A percentile compares a stretch with the other conserved stretches of the same genome.
Evolutionary conservation across 306 rosid genomes (phyloP).

Genomic region (Dalbergia cultrata): DNA sequence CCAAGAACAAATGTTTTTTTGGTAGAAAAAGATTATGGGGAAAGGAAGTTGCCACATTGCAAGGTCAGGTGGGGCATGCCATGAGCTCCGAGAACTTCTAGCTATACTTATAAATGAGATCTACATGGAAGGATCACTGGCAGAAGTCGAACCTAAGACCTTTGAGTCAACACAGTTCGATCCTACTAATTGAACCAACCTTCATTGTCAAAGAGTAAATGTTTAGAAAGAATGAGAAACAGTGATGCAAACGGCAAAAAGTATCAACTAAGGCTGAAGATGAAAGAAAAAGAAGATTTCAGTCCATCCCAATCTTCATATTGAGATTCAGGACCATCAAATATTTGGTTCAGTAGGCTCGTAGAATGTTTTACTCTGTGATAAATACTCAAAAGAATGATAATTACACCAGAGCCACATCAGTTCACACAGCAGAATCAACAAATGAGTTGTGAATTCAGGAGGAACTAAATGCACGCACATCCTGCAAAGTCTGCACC

Average conservation of each 20-base stretch:
- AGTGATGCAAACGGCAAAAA: background rate
- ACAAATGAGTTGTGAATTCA: background rate
- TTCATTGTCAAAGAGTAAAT: background rate
- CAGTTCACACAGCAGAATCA: no score
- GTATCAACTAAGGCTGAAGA: constrained; percentile 1
- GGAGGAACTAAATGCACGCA: background rate
- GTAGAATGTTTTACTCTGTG: background rate
- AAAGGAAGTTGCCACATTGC: background rate
- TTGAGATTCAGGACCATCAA: background rate
- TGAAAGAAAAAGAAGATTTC: background rate
- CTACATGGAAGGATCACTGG: background rate
- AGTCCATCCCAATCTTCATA: background rate
- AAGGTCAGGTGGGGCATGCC: background rate
- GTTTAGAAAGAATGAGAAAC: background rate
- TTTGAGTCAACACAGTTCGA: background rate
- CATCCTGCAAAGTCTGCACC: background rate
- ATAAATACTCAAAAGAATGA: background rate
- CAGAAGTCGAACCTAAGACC: background rate
- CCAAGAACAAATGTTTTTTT: background rate
- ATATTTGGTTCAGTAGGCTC: constrained; percentile 19
- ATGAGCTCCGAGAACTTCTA: background rate
- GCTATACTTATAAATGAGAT: background rate
- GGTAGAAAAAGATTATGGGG: background rate
- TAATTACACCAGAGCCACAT: no score
- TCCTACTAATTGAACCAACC: background rate